Evolutionary conservation across 805 yeast species (phyloP), one percentile per base, ranked within the genome.

Genomic region (Candida golubevii): DNA sequence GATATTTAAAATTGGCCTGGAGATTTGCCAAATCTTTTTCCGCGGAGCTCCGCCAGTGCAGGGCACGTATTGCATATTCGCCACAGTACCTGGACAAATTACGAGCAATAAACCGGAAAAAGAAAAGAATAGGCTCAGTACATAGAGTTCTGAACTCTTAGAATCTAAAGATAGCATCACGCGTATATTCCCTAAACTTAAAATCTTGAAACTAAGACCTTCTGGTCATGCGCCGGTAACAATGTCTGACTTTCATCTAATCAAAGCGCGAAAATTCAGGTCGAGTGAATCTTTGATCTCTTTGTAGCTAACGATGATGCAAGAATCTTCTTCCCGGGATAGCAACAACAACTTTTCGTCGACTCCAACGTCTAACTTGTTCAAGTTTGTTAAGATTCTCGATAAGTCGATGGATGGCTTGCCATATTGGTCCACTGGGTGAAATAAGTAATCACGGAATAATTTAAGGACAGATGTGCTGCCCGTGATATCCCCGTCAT

Each of bases 311-410:
- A 88, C 84, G 34, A 93, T 82, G 48, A 93, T 69, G 61, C 97
- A 89, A 36, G 80, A 83, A 69, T 82, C 83, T 59, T 88, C 96
- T 61, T 90, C 96, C 9, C 84, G 78, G 30, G 93, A 83, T 1
- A 88, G 88, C 41, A 93, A 73, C 60, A 90, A 68, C 12, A 93
- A 65, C 53, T 79, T 81, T 64, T 93, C 99, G 41, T 87, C 89
- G 30, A 84, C 75, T 1, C 97, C 98, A 6, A 91, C 95, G 60
- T 93, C 99, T 51, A 93, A 70, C 64, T 91, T 93, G 66, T 91
- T 91, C 57, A 93, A 69, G 55, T 85, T 79, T 39, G 79, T 71
- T 48, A 93, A 67, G 6, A 89, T 90, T 61, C 88, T 88, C 0
- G 89, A 82, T 54, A 93, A 70, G 63, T 93, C 97, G 45, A 88